phyloP scores from a whole-genome alignment of 2,329 filamentous ascomycete genomes.

The Sporothrix protearum region DNA sequence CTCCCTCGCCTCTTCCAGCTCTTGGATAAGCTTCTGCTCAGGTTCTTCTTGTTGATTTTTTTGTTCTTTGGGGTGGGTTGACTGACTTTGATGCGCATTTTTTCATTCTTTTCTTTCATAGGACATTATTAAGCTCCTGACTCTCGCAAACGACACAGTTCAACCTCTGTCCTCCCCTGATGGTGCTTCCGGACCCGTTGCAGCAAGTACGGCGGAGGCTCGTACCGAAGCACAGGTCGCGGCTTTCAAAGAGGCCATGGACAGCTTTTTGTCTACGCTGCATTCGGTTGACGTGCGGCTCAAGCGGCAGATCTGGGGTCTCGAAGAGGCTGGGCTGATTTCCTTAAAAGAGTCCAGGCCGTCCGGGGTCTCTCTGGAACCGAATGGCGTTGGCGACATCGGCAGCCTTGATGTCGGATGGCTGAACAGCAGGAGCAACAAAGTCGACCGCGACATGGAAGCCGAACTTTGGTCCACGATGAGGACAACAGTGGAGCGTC shows the following conservation, averaged over 20 bases:
- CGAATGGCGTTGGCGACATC: constrained; percentile 54
- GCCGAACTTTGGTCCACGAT: constrained; percentile 70
- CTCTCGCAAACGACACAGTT: constrained; percentile 56
- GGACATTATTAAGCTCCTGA: constrained; percentile 46
- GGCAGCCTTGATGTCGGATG: constrained; percentile 76
- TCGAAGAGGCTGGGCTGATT: constrained; percentile 79
- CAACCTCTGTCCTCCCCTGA: constrained; percentile 55
- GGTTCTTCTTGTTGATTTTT: neutral
- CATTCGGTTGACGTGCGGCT: constrained; percentile 72
- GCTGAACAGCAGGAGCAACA: constrained; percentile 80
- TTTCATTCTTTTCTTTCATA: constrained; percentile 30
- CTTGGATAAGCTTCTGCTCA: constrained; percentile 23
- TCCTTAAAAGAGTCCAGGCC: constrained; percentile 40
- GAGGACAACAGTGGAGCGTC: constrained; percentile 50
- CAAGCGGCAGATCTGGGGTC: constrained; percentile 69
- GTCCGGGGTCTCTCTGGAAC: constrained; percentile 42
- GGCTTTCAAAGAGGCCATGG: constrained; percentile 57
- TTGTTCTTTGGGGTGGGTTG: neutral
- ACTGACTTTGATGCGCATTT: neutral
- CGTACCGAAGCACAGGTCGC: constrained; percentile 48
- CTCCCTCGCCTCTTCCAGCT: constrained; percentile 33
- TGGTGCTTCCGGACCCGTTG: neutral
- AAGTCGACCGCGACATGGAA: constrained; percentile 79
- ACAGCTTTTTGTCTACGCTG: constrained; percentile 67
- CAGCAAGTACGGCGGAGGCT: constrained; percentile 19